Percentiles rank a stretch among this genome's conserved stretches.
phyloP scores from a whole-genome alignment of 495 filamentous ascomycete species.

The Physcia stellaris region DNA sequence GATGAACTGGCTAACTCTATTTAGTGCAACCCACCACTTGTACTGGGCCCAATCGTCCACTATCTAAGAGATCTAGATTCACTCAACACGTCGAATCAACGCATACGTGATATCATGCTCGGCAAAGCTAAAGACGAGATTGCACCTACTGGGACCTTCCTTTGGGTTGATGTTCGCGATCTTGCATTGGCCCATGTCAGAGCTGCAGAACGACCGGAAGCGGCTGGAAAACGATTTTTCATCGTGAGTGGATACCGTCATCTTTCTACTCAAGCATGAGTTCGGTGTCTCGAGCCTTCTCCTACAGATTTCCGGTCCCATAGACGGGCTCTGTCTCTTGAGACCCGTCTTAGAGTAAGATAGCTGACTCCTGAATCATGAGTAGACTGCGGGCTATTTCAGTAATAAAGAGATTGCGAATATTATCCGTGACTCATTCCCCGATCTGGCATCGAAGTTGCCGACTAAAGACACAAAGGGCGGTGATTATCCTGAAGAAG shows the following conservation, averaged over 20 bases:
- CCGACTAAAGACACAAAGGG: constrained; percentile 35
- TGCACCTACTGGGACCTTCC: constrained; percentile 37
- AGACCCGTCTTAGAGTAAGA: too few species aligned
- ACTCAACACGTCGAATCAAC: constrained; percentile 56
- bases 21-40: constrained; percentile 38
- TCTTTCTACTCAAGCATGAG: too few species aligned
- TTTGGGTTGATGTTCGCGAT: constrained; percentile 60
- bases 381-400: constrained; percentile 43
- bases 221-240: constrained; percentile 60
- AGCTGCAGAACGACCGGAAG: constrained; percentile 52
- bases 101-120: constrained; percentile 38
- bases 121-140: constrained; percentile 53
- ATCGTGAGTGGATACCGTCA: constrained; percentile 27
- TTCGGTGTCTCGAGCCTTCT: too few species aligned
- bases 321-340: too few species aligned
- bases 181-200: constrained; percentile 58
- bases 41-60: constrained; percentile 55
- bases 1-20: background rate
- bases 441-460: constrained; percentile 46
- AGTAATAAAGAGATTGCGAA: constrained; percentile 53
- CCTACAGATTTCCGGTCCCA: too few species aligned
- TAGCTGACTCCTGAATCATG: too few species aligned
- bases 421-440: constrained; percentile 49
- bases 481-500: constrained; percentile 23
- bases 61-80: constrained; percentile 51